Base-by-base conservation (phyloP, 2,329 filamentous ascomycete genomes). In the Lithohypha guttulata region DNA sequence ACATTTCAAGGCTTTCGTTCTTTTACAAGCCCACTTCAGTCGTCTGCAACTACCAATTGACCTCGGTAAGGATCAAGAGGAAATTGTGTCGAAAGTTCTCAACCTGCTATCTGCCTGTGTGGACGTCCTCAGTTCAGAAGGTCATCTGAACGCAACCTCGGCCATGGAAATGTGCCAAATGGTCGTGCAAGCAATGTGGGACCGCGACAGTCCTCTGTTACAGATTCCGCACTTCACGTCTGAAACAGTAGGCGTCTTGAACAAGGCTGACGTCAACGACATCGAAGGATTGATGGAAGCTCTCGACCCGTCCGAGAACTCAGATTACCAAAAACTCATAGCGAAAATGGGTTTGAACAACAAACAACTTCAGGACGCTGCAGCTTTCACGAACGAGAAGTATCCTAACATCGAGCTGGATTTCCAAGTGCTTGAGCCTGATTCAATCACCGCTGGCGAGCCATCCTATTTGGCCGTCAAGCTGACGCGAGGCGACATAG, bases 101-200 rank as follows among this genome's bases (percentile, higher is more conserved):
- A 85, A 83, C 55, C 73, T 98, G 8, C 73, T 98, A 32, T 93
- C 84, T 57, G 89, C 91, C 15, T 84, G 81, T 54, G 91, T 96
- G 15, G 91, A 98, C 58, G 86, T 98, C 11, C 73, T 98, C 23
- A 94, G 86, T 7, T 95, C 87, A 1, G 87, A 98, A 53, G 91
- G 89, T 10, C 85, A 95, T 54, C 72, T 98, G 46, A 98, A 98
- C 57, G 89, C 91, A 44, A 93, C 95, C 80, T 87, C 81, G 53
- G 91, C 91, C 19, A 98, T 98, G 89, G 91, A 98, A 60, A 85
- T 98, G 75, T 93, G 84, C 9, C 91, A 98, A 58, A 98, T 98
- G 91, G 84, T 93, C 38, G 87, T 98, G 2, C 91, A 98, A 64
- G 87, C 82, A 34, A 94, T 96, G 84, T 98, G 91, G 91, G 89